A percentile compares a stretch with the other conserved stretches of the same genome.
Evolutionary conservation across 169 alveolate species (phyloP).

Genomic region (Plasmodium inui): DNA sequence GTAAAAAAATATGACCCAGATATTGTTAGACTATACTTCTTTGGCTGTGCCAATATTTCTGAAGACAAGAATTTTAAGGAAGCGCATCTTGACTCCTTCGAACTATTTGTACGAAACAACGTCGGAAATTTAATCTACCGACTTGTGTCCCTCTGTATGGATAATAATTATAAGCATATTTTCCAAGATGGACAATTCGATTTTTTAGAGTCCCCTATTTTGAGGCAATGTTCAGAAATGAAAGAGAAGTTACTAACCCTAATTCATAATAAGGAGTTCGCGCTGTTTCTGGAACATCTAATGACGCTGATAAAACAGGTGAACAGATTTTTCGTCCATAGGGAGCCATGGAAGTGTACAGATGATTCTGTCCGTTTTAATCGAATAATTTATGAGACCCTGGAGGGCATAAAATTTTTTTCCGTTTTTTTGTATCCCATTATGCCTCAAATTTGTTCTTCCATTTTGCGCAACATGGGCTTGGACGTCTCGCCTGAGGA

Average conservation of each 20-base stretch:
- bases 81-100: conserved; percentile 16
- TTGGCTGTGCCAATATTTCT: conserved; percentile 47
- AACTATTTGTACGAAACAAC: conserved; percentile 36
- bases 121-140: conserved; percentile 54
- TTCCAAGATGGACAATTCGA: background rate
- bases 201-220: background rate
- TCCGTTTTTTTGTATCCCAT: conserved; percentile 53
- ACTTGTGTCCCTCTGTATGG: conserved; percentile 46
- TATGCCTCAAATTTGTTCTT: conserved; percentile 20
- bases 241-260: conserved; percentile 10
- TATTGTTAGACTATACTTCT: conserved; percentile 34
- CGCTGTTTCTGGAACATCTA: conserved; percentile 28
- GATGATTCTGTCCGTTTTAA: conserved; percentile 21
- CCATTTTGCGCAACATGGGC: conserved; percentile 53
- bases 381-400: conserved; percentile 34
- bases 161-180: conserved; percentile 20
- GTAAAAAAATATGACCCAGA: conserved; percentile 33
- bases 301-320: conserved; percentile 42
- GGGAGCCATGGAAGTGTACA: conserved; percentile 36
- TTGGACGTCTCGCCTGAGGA: background rate
- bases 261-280: conserved; percentile 21
- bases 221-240: background rate
- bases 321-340: conserved; percentile 42
- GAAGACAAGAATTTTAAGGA: conserved; percentile 67
- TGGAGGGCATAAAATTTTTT: conserved; percentile 51